These are phyloP conservation scores for Boechera divaricarpa DNA, from an alignment of 345 rosid genomes.

Conservation along the genomic window DNA sequence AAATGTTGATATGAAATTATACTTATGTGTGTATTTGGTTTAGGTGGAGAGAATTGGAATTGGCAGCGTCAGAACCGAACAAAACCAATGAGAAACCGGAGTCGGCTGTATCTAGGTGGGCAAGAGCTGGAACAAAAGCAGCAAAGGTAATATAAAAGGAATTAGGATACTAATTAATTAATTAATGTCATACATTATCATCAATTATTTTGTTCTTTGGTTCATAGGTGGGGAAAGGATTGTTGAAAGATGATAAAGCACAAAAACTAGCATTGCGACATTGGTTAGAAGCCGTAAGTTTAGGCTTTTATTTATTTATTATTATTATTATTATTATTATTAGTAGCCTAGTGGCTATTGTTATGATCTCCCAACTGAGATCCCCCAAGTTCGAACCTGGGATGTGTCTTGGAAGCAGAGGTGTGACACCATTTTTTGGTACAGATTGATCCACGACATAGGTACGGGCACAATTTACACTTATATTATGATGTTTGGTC, in stretches of 20 bases:
- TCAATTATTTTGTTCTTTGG: neutral
- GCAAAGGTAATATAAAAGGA: conserved; percentile 63
- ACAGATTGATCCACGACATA: conserved; percentile 86
- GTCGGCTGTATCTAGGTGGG: conserved; percentile 84
- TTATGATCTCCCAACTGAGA: too few species aligned
- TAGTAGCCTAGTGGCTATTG: too few species aligned
- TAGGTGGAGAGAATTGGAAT: conserved; percentile 95
- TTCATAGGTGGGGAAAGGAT: conserved; percentile 85
- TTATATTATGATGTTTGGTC: conserved; percentile 71
- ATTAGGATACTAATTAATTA: neutral
- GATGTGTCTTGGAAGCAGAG: too few species aligned
- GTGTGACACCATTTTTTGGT: neutral
- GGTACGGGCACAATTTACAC: conserved; percentile 84
- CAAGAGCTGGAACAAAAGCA: conserved; percentile 91
- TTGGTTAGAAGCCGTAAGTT: conserved; percentile 97
- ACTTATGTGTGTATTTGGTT: conserved; percentile 15
- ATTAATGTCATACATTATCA: conserved; percentile 13
- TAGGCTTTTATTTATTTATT: conserved; percentile 11
- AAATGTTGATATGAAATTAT: neutral
- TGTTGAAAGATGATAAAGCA: conserved; percentile 86
- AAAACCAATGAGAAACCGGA: conserved; percentile 69
- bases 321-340: too few species aligned
- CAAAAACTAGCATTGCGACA: conserved; percentile 86
- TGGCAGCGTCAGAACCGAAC: conserved; percentile 70
- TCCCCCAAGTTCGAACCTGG: too few species aligned